Conservation (phyloP, 148 eudicot genomes). For the Chenopodium album region DNA sequence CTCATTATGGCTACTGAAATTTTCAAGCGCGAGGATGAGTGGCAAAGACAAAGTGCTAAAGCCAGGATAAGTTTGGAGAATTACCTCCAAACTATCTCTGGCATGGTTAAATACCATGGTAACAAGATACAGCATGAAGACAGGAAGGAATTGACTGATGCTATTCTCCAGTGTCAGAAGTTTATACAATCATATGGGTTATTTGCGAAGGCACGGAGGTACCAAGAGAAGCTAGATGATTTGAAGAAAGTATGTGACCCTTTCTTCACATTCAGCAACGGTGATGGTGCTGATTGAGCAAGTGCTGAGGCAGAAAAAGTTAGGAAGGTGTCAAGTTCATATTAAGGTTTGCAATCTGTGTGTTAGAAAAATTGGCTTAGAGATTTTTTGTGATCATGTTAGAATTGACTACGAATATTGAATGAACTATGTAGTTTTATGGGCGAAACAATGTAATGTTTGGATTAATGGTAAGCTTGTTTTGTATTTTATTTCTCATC, state of each 20-base stretch:
- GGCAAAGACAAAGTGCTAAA: not conserved
- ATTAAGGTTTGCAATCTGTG: not conserved
- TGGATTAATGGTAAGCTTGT: not conserved
- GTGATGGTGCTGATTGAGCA: too few relatives aligned
- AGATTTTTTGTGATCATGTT: too few relatives aligned
- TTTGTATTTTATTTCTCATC: too few relatives aligned
- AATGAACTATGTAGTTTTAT: too few relatives aligned
- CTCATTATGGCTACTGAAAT: not conserved
- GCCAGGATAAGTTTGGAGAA: not conserved
- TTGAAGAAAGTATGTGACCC: not conserved
- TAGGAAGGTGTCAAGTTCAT: not conserved
- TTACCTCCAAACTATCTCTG: not conserved
- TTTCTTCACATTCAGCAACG: too few relatives aligned
- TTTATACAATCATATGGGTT: not conserved
- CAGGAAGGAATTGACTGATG: not conserved
- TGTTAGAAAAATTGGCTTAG: too few relatives aligned
- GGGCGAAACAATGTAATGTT: not conserved
- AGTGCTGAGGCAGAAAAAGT: too few relatives aligned
- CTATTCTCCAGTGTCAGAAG: not conserved
- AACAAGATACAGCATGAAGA: not conserved
- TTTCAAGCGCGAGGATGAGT: not conserved
- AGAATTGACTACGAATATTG: too few relatives aligned
- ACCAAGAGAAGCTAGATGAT: not conserved
- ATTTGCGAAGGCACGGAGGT: not conserved
- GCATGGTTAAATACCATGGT: not conserved